Percentiles rank a stretch among this genome's conserved stretches.
phyloP scores from a whole-genome alignment of 1,284 basidiomycete species.

The Polyporus tsugae region DNA sequence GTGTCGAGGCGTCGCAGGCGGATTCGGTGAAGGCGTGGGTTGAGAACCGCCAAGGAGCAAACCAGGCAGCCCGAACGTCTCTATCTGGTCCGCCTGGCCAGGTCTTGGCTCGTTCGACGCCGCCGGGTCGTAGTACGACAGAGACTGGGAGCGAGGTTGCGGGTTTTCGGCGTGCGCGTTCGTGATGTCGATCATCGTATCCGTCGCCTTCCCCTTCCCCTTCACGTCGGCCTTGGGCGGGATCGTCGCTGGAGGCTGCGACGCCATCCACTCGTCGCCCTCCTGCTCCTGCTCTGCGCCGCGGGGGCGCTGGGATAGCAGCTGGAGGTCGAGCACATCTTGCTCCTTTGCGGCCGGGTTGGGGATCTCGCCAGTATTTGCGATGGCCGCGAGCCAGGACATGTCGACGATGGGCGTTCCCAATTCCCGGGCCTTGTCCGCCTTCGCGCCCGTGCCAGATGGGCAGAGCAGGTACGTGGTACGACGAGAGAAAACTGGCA shows the following conservation, averaged over 20 bases:
- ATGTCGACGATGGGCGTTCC: conserved; percentile 66
- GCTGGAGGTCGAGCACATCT: conserved; percentile 21
- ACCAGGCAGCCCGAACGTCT: conserved; percentile 35
- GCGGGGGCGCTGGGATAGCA: conserved; percentile 11
- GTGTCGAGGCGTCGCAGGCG: not conserved
- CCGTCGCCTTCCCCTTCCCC: conserved; percentile 40
- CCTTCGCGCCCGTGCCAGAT: conserved; percentile 70
- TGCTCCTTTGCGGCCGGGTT: conserved; percentile 1
- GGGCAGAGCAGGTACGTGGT: conserved; percentile 82
- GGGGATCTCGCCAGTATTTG: conserved; percentile 53
- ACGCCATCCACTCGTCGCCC: conserved; percentile 21
- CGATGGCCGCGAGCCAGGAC: conserved; percentile 68
- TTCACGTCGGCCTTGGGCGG: conserved; percentile 20
- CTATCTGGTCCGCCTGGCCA: conserved; percentile 19
- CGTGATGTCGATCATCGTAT: conserved; percentile 47
- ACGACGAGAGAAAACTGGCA: conserved; percentile 64
- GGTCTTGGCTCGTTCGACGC: conserved; percentile 2
- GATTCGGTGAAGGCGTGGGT: not conserved
- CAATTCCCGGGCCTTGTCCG: conserved; percentile 79
- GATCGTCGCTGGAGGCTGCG: conserved; percentile 20
- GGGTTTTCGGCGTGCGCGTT: conserved; percentile 33
- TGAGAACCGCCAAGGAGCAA: conserved; percentile 30
- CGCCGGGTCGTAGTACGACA: conserved; percentile 27
- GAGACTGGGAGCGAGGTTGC: conserved; percentile 10
- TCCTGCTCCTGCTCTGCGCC: not conserved